Evolutionary conservation across 768 basidiomycete species (phyloP).

Genomic region (Tubosaeta sp.): DNA sequence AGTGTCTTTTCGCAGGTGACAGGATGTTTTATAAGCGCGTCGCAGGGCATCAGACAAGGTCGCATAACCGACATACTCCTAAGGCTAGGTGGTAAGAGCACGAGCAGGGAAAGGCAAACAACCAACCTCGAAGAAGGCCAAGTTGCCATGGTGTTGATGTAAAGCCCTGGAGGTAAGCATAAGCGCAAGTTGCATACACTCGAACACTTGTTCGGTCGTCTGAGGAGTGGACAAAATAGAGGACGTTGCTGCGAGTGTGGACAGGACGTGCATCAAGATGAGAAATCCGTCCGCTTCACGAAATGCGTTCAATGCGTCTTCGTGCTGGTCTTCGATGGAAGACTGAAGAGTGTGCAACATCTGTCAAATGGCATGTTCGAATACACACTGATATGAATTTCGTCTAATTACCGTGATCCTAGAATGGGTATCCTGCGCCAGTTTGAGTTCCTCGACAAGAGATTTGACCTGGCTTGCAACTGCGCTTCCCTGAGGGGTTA

Average conservation of each 20-base stretch:
- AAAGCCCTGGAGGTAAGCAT: constrained; percentile 62
- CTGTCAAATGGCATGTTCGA: constrained; percentile 31
- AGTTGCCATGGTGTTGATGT: constrained; percentile 50
- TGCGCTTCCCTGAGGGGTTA: not conserved
- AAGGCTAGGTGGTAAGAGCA: not conserved
- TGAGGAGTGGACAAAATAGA: constrained; percentile 28
- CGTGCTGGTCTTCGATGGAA: constrained; percentile 65
- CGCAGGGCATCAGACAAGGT: constrained; percentile 58
- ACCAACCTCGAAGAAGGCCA: constrained; percentile 64
- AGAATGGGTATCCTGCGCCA: constrained; percentile 41
- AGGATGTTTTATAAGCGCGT: constrained; percentile 45
- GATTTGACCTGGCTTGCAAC: constrained; percentile 56
- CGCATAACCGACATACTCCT: constrained; percentile 55
- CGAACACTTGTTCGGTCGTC: constrained; percentile 40
- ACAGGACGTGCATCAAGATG: constrained; percentile 66
- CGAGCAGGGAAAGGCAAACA: constrained; percentile 27
- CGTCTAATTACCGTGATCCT: constrained; percentile 48
- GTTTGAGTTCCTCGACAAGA: constrained; percentile 66
- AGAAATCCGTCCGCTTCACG: constrained; percentile 81
- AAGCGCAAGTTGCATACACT: constrained; percentile 59
- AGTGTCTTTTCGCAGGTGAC: constrained; percentile 51
- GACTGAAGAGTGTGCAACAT: constrained; percentile 62
- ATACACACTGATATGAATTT: not conserved
- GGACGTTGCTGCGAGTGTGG: constrained; percentile 41
- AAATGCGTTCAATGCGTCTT: constrained; percentile 67